These are phyloP conservation scores for Prunus davidiana DNA, from an alignment of 306 rosid species.

Conservation along the genomic window DNA sequence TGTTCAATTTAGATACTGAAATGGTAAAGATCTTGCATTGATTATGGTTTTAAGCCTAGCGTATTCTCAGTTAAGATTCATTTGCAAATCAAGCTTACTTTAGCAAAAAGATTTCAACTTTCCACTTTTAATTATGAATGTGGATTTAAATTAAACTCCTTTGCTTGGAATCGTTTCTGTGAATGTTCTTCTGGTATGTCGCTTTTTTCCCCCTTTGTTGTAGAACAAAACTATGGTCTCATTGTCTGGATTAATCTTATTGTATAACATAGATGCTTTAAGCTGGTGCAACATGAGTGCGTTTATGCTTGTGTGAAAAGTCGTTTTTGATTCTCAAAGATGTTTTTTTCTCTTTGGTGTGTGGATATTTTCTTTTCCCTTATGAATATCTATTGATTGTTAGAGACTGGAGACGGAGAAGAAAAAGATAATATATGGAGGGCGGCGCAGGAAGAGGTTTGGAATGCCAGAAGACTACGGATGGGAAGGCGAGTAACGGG, in stretches of 20 bases:
- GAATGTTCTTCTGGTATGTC: slow-evolving; percentile 14
- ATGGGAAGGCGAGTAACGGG: slow-evolving; percentile 89
- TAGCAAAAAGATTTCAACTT: neutral
- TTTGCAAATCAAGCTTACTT: neutral
- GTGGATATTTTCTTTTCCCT: slow-evolving; percentile 14
- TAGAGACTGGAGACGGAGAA: slow-evolving; percentile 89
- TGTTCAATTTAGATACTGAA: neutral
- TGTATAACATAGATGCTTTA: neutral
- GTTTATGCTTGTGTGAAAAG: neutral
- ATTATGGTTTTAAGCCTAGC: neutral
- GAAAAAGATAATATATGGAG: slow-evolving; percentile 79
- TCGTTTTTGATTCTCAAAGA: neutral
- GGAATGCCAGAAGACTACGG: slow-evolving; percentile 98
- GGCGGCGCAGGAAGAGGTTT: slow-evolving; percentile 89
- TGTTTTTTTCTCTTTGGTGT: neutral
- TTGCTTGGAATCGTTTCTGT: slow-evolving; percentile 10
- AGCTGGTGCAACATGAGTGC: neutral
- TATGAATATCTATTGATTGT: slow-evolving; percentile 11
- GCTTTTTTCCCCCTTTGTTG: neutral
- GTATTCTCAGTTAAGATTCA: neutral
- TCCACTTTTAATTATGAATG: slow-evolving; percentile 6
- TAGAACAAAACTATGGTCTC: neutral
- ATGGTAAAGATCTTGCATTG: neutral
- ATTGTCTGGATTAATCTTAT: neutral
- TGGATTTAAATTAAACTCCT: slow-evolving; percentile 13